Conservation (phyloP, 371 early-diverging fungal genomes). For the Zopfochytrium polystomum region DNA sequence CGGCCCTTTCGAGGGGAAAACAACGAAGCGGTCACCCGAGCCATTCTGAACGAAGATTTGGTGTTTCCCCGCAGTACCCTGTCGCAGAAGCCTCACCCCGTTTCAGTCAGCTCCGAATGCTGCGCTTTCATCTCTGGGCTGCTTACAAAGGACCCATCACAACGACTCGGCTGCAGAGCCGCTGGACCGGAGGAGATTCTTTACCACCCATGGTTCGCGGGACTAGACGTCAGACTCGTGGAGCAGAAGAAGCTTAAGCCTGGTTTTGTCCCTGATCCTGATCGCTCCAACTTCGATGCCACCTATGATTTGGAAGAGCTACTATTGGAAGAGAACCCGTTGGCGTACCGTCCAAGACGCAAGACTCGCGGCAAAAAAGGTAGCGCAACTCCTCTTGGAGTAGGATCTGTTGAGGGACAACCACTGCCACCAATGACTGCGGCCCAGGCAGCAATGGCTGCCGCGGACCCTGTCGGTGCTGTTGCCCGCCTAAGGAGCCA, state of each 20-base stretch:
- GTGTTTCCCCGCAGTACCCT: constrained; percentile 18
- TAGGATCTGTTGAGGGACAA: too few species aligned
- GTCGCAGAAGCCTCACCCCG: constrained; percentile 10
- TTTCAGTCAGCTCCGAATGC: constrained; percentile 11
- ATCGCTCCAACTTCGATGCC: constrained; percentile 34
- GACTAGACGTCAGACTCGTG: constrained; percentile 46
- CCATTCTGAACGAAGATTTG: constrained; percentile 21
- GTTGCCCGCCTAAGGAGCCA: not conserved
- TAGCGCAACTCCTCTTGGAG: too few species aligned
- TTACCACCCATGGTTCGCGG: constrained; percentile 47
- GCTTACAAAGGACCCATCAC: constrained; percentile 5
- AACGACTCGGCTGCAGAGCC: constrained; percentile 21
- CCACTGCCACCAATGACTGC: too few species aligned
- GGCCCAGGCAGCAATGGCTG: not conserved
- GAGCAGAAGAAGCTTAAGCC: constrained; percentile 44
- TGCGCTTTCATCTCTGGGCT: not conserved
- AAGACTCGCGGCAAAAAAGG: constrained; percentile 28
- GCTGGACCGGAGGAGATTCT: constrained; percentile 27
- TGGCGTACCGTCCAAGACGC: constrained; percentile 49
- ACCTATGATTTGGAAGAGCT: constrained; percentile 90
- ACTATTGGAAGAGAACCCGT: constrained; percentile 79
- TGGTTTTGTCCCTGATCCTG: constrained; percentile 48
- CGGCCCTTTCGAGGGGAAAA: constrained; percentile 14
- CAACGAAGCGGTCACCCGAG: constrained; percentile 29
- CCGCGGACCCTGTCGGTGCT: not conserved